These are phyloP conservation scores for Solanum piurae DNA, from an alignment of 257 asterid species.

Conservation along the genomic window DNA sequence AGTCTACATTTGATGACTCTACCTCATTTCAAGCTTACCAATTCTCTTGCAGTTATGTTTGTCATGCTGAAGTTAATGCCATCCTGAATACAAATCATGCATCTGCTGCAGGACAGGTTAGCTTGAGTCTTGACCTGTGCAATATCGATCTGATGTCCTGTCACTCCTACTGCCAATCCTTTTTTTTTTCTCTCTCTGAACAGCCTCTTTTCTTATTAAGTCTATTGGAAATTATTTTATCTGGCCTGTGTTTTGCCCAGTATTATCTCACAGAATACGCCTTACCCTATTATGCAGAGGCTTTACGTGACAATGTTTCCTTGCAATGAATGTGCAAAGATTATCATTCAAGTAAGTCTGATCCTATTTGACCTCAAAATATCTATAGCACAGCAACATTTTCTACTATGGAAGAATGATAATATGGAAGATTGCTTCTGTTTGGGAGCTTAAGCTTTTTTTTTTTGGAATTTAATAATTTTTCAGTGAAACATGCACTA, in stretches of 20 bases:
- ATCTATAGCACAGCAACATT: neutral
- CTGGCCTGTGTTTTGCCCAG: neutral
- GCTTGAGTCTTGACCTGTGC: slow-evolving; percentile 1
- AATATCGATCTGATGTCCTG: neutral
- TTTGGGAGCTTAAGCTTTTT: neutral
- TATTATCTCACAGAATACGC: neutral
- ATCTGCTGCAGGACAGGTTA: slow-evolving; percentile 93
- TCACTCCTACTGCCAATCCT: neutral
- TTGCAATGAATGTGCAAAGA: slow-evolving; percentile 91
- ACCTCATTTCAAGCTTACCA: neutral
- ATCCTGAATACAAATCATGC: slow-evolving; percentile 89
- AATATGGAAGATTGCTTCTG: neutral
- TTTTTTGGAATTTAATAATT: neutral
- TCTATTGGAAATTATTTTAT: neutral
- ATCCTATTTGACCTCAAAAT: neutral
- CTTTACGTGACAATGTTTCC: slow-evolving; percentile 96
- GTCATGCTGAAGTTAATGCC: slow-evolving; percentile 98
- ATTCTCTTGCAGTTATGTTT: slow-evolving; percentile 54
- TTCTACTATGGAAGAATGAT: neutral
- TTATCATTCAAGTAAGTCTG: slow-evolving; percentile 65
- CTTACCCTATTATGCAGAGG: slow-evolving; percentile 38
- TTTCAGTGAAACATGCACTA: neutral
- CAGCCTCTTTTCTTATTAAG: neutral
- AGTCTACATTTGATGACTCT: neutral
- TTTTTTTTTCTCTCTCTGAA: neutral